Percentiles rank a stretch among this genome's conserved stretches.
phyloP scores from a whole-genome alignment of 2,329 filamentous ascomycete genomes.

The Rhynchosporium graminicola region DNA sequence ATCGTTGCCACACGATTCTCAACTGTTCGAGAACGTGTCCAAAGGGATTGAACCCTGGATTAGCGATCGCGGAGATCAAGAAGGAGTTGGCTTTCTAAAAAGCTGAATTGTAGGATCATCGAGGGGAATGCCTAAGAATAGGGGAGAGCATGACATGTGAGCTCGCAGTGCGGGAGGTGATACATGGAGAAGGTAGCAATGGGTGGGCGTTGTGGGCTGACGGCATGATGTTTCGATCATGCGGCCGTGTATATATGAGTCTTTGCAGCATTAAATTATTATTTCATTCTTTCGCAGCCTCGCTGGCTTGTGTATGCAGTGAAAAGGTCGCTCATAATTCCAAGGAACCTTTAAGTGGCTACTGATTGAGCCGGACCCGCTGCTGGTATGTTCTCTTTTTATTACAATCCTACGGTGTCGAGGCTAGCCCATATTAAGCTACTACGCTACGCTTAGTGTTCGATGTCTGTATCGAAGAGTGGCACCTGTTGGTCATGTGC shows the following conservation, averaged over 20 bases:
- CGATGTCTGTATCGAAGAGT: no score
- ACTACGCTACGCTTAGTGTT: no score
- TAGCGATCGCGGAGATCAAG: slow-evolving; percentile 97
- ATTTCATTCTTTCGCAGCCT: background rate
- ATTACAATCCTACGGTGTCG: no score
- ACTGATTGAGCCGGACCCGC: no score
- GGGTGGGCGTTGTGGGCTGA: slow-evolving; percentile 19
- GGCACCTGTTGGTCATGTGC: no score
- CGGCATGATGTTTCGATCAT: slow-evolving; percentile 24
- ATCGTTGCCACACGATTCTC: slow-evolving; percentile 98
- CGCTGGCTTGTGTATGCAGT: background rate
- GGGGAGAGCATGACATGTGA: background rate
- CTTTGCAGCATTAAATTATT: slow-evolving; percentile 18
- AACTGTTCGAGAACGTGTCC: slow-evolving; percentile 98
- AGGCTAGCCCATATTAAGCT: no score
- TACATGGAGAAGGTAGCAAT: background rate
- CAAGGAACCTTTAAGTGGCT: no score
- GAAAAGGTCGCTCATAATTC: background rate
- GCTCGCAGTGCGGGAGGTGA: background rate
- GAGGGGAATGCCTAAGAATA: slow-evolving; percentile 30
- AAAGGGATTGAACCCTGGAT: slow-evolving; percentile 95
- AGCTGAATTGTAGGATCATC: slow-evolving; percentile 42
- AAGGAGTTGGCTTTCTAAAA: slow-evolving; percentile 75
- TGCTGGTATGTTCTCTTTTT: no score
- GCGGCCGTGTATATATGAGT: slow-evolving; percentile 27